Percentiles rank a stretch among this genome's conserved stretches.
These are phyloP conservation scores for Beauveria caledonica DNA, from an alignment of 2,329 filamentous ascomycete genomes.

Conservation along the genomic window DNA sequence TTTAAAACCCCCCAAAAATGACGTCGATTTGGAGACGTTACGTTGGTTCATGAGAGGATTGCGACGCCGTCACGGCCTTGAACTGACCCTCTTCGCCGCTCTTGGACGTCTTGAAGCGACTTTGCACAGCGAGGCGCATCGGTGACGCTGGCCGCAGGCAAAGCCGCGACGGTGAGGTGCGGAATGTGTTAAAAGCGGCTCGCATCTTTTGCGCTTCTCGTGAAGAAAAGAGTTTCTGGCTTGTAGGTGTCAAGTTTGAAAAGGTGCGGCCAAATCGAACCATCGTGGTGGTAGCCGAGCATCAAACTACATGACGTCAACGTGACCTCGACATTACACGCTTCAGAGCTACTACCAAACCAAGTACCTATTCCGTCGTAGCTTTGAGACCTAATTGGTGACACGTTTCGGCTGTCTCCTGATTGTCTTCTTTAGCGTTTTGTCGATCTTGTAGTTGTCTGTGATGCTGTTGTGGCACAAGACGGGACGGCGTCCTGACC, in stretches of 20 bases:
- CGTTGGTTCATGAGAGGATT: not conserved
- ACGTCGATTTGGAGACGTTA: not conserved
- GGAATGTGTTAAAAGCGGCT: not conserved
- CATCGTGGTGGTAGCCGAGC: not conserved
- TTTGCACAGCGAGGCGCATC: not conserved
- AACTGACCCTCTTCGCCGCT: slow-evolving; percentile 1
- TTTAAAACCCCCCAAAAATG: not conserved
- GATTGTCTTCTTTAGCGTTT: too few relatives aligned
- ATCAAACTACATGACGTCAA: not conserved
- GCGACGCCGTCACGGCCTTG: not conserved
- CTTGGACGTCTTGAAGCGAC: not conserved
- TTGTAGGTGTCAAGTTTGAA: not conserved
- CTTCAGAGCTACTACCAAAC: too few relatives aligned
- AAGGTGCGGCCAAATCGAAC: not conserved
- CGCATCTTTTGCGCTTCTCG: not conserved
- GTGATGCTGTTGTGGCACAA: too few relatives aligned
- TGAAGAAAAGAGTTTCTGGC: not conserved
- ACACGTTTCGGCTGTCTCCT: too few relatives aligned
- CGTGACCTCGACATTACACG: not conserved
- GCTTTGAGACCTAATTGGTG: too few relatives aligned
- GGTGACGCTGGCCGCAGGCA: too few relatives aligned
- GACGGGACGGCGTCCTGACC: too few relatives aligned
- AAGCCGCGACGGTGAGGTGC: not conserved
- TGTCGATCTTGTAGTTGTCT: too few relatives aligned
- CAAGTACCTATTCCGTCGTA: too few relatives aligned